Base-by-base conservation (phyloP, 1,139 yeast species). In the Pneumocystis oryctolagi region DNA sequence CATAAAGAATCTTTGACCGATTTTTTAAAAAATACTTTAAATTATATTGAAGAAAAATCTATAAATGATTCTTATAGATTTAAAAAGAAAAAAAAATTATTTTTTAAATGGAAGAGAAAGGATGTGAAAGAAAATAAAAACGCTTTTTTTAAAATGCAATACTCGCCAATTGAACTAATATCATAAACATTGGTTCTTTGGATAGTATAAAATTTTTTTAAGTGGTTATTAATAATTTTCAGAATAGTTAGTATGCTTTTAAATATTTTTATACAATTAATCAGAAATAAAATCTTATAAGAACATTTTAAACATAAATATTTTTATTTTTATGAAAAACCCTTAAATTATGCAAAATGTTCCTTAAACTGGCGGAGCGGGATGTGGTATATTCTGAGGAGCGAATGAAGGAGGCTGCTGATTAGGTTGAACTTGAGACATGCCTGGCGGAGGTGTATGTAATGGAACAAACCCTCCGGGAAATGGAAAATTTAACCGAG, bases 341-440 rank as follows among this genome's bases (percentile, higher is more conserved):
- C 12, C 12, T 34, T 47, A 9, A 25, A 25, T 20, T 14, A 16
- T 5, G 16, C 16, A 16, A 25, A 47, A 12, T 14, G 25, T n/a
- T 47, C n/a, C 5, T 14, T 12, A 47, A 25, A 47, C 25, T 25
- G 30, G 55, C n/a, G 40, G 40, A 16, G 40, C 30, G 1, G 55
- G n/a, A 5, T 16, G 31, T 28, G 9, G 55, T 9, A 14, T 47
- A 47, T 47, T 47, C 25, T 47, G 55, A 40, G 65, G 64, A n/a
- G 59, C 35, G 25, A 47, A 60, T 18, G 61, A n/a, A n/a, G n/a
- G 61, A n/a, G 65, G 63, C n/a, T 62, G 64, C 8, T 59, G 65
- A 14, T 61, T 62, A 12, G 65, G 66, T n/a, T 57, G 47, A 20
- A 61, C 62, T 6, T 66, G 66, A 4, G 66, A 64, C 20, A 64